Evolutionary conservation across 495 filamentous ascomycete genomes (phyloP).

Genomic region (Halenospora varia): DNA sequence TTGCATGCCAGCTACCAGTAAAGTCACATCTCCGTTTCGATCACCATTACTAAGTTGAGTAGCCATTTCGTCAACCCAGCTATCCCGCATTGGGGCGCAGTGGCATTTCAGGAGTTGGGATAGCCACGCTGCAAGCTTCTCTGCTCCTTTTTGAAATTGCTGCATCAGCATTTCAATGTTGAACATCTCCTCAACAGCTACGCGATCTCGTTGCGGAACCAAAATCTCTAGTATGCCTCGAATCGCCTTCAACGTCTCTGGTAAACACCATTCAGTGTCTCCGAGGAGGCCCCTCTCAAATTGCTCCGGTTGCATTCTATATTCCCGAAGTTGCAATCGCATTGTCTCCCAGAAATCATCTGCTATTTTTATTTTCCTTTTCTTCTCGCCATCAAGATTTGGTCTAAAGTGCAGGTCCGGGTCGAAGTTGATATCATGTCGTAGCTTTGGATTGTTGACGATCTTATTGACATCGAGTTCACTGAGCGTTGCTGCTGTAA

Average conservation of each 20-base stretch:
- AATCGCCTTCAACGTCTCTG: constrained; percentile 60
- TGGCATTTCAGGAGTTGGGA: constrained; percentile 79
- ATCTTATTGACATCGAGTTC: constrained; percentile 87
- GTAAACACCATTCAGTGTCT: constrained; percentile 46
- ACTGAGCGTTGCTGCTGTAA: constrained; percentile 76
- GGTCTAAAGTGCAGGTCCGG: constrained; percentile 86
- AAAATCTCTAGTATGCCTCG: constrained; percentile 84
- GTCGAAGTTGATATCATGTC: constrained; percentile 94
- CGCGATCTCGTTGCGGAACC: constrained; percentile 75
- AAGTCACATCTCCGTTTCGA: constrained; percentile 56
- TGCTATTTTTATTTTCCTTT: constrained; percentile 68
- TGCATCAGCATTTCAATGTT: constrained; percentile 88
- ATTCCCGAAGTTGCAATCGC: constrained; percentile 50
- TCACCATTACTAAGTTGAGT: constrained; percentile 68
- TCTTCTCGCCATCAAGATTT: constrained; percentile 83
- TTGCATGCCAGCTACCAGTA: constrained; percentile 74
- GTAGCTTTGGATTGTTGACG: constrained; percentile 81
- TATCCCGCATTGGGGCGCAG: too few species aligned
- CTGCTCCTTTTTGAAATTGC: constrained; percentile 75
- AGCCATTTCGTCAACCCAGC: constrained; percentile 88
- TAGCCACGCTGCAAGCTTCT: constrained; percentile 74
- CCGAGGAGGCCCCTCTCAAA: constrained; percentile 42
- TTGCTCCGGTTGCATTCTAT: constrained; percentile 44
- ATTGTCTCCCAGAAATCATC: constrained; percentile 78
- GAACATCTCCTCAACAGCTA: constrained; percentile 70